Conservation (phyloP, 257 asterid species). For the Plantago elongata region DNA sequence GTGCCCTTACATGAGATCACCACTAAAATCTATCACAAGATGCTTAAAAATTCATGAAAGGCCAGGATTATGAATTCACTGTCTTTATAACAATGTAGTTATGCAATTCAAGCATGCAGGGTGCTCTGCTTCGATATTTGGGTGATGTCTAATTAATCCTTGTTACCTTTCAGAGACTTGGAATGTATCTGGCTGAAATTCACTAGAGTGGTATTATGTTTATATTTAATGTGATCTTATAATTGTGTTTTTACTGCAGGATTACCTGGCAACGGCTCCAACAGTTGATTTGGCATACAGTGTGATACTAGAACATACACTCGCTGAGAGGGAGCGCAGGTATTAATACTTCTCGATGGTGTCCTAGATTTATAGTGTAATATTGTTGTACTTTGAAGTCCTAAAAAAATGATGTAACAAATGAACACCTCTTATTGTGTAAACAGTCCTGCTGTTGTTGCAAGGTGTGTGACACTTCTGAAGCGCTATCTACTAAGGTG, state of each 20-base stretch:
- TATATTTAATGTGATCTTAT: too few species aligned
- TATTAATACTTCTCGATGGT: conserved; percentile 23
- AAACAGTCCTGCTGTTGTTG: conserved; percentile 98
- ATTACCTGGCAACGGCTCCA: conserved; percentile 68
- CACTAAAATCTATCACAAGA: too few species aligned
- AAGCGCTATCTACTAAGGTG: conserved; percentile 91
- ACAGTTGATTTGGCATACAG: conserved; percentile 89
- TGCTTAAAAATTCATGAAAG: too few species aligned
- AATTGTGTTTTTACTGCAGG: conserved; percentile 40
- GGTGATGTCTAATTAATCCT: too few species aligned
- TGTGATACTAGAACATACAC: conserved; percentile 93
- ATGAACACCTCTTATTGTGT: conserved; percentile 25
- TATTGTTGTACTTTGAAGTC: background rate
- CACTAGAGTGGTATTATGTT: too few species aligned
- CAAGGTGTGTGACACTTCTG: conserved; percentile 88
- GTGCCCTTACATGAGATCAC: too few species aligned
- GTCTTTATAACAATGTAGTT: too few species aligned
- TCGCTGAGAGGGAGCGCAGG: conserved; percentile 99
- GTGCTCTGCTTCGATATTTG: too few species aligned
- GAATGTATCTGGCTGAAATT: too few species aligned
- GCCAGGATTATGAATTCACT: too few species aligned
- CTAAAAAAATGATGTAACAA: background rate
- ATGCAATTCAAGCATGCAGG: too few species aligned
- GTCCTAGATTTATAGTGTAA: background rate
- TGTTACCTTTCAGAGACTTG: too few species aligned